Evolutionary conservation across 2,329 filamentous ascomycete genomes (phyloP).

Genomic region (Coleophoma eucalyptorum): DNA sequence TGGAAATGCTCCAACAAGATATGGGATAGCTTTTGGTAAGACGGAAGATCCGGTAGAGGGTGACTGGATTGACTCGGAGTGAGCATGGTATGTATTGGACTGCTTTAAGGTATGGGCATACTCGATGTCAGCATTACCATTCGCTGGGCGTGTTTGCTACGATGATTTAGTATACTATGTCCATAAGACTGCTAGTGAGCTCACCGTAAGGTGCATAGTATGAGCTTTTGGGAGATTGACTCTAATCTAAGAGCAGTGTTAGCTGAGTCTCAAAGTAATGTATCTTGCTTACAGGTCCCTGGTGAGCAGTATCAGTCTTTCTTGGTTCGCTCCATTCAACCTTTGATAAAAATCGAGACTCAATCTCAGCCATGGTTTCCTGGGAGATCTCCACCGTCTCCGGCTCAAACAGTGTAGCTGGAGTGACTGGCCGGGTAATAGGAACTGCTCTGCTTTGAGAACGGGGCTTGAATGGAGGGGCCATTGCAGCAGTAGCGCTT

Average conservation of each 20-base stretch:
- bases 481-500: constrained; percentile 26
- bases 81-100: constrained; percentile 13
- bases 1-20: constrained; percentile 51
- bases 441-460: constrained; percentile 5
- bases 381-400: neutral
- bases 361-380: constrained; percentile 14
- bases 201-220: neutral
- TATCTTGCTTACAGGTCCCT: no score
- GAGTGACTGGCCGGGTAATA: neutral
- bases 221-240: neutral
- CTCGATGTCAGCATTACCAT: neutral
- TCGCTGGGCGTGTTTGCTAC: neutral
- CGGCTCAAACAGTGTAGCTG: neutral
- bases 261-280: no score
- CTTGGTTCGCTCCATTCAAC: constrained; percentile 13
- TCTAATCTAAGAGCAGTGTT: no score
- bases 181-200: neutral
- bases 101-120: constrained; percentile 7
- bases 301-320: neutral
- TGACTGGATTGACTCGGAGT: neutral
- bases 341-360: constrained; percentile 15
- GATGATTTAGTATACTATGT: neutral
- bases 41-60: neutral
- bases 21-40: constrained; percentile 32
- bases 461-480: constrained; percentile 29